A percentile compares a stretch with the other conserved stretches of the same genome.
Conservation (phyloP, 148 eudicot genomes). For the Camellia sinensis region DNA sequence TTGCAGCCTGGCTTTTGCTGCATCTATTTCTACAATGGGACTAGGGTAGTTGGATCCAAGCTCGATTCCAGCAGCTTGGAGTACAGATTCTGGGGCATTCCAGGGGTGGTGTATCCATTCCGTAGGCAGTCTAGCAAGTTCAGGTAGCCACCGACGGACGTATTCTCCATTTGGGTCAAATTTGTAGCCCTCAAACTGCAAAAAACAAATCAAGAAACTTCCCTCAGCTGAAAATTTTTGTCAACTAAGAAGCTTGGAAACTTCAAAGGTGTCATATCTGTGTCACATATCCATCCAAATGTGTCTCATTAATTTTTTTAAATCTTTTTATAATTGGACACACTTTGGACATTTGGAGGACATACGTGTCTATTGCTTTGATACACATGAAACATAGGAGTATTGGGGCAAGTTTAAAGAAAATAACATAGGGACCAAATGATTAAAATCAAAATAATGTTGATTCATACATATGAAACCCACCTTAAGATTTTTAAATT, state of each 20-base stretch:
- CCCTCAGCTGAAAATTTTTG: background rate
- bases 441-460: background rate
- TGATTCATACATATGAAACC: background rate
- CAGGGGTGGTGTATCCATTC: slow-evolving; percentile 99
- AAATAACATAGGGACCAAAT: background rate
- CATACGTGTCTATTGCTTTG: background rate
- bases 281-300: background rate
- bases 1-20: slow-evolving; percentile 71
- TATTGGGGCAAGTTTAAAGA: background rate
- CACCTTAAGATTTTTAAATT: background rate
- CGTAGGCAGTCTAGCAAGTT: slow-evolving; percentile 87
- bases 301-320: background rate
- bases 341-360: background rate
- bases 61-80: slow-evolving; percentile 94
- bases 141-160: slow-evolving; percentile 96
- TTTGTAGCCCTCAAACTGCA: slow-evolving; percentile 90
- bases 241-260: background rate
- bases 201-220: background rate
- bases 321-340: background rate
- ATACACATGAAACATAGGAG: background rate
- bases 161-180: slow-evolving; percentile 94
- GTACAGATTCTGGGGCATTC: slow-evolving; percentile 85
- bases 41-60: slow-evolving; percentile 92
- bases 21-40: slow-evolving; percentile 81
- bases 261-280: background rate